These are phyloP conservation scores for Pezicula carpinea DNA, from an alignment of 2,329 filamentous ascomycete genomes.

Conservation along the genomic window DNA sequence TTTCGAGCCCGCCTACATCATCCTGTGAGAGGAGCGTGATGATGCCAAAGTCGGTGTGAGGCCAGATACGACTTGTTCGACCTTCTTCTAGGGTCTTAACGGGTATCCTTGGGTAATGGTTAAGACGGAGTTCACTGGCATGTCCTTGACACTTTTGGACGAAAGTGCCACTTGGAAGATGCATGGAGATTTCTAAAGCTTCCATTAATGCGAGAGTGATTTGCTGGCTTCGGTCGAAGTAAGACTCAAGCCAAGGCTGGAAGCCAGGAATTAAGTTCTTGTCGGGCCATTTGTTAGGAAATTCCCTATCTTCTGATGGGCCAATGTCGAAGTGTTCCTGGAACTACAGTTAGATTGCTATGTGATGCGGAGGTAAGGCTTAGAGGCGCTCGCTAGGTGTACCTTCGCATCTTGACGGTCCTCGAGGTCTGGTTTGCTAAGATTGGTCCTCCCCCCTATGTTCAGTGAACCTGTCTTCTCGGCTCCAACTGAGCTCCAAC, in stretches of 20 bases:
- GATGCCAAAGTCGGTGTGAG: slow-evolving; percentile 44
- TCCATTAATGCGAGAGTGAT: slow-evolving; percentile 3
- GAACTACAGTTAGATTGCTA: not conserved
- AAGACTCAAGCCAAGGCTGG: slow-evolving; percentile 1
- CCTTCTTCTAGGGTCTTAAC: slow-evolving; percentile 29
- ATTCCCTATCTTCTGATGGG: slow-evolving; percentile 1
- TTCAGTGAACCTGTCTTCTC: slow-evolving; percentile 2
- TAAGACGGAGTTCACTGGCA: slow-evolving; percentile 1
- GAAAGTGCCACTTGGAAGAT: not conserved
- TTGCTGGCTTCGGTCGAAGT: slow-evolving; percentile 2
- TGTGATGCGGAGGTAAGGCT: not conserved
- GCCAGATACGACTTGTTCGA: slow-evolving; percentile 37
- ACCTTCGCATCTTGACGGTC: slow-evolving; percentile 1
- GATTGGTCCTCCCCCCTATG: not conserved
- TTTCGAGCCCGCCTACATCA: slow-evolving; percentile 41
- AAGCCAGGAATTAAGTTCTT: not conserved
- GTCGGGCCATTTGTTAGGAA: slow-evolving; percentile 1
- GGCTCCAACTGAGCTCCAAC: slow-evolving; percentile 2
- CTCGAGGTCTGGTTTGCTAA: slow-evolving; percentile 1
- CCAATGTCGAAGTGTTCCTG: slow-evolving; percentile 3
- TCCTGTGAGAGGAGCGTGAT: slow-evolving; percentile 48
- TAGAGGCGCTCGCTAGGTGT: not conserved
- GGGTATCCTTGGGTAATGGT: slow-evolving; percentile 1
- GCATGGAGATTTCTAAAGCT: slow-evolving; percentile 1
- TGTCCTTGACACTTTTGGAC: slow-evolving; percentile 1